phyloP scores from a whole-genome alignment of 192 early-diverging fungal species.

The Coemansia sp. region DNA sequence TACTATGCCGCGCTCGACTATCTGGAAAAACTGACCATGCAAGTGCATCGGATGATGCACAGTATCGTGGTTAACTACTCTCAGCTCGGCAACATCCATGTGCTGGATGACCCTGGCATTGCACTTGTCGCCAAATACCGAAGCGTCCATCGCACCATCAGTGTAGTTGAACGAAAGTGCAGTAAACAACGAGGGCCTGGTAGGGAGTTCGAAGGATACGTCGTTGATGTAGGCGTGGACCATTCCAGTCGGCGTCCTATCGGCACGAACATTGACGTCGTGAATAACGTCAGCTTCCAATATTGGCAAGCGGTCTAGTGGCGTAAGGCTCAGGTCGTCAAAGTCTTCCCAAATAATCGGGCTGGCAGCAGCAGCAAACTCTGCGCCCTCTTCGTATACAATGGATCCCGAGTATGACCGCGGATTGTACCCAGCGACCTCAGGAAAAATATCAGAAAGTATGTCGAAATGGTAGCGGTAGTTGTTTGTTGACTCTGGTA shows the following conservation, averaged over 20 bases:
- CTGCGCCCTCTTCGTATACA: conserved; percentile 47
- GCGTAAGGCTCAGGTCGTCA: conserved; percentile 61
- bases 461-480: conserved; percentile 71
- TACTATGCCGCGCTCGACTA: conserved; percentile 64
- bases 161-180: conserved; percentile 62
- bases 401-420: conserved; percentile 60
- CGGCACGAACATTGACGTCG: conserved; percentile 38
- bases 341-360: conserved; percentile 48
- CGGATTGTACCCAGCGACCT: conserved; percentile 56
- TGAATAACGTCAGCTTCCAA: conserved; percentile 43
- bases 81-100: conserved; percentile 66
- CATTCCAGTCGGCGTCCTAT: conserved; percentile 61
- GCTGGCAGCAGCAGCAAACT: background rate
- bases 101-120: conserved; percentile 66
- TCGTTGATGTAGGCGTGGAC: conserved; percentile 78
- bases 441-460: conserved; percentile 71
- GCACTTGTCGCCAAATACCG: conserved; percentile 64
- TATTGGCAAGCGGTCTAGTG: conserved; percentile 44
- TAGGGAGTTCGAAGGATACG: conserved; percentile 64
- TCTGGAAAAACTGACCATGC: conserved; percentile 86
- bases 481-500: conserved; percentile 59
- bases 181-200: conserved; percentile 66
- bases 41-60: conserved; percentile 81
- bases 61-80: conserved; percentile 70
- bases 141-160: conserved; percentile 40